Evolutionary conservation across 2,329 filamentous ascomycete species (phyloP).

Genomic region (Geosmithia putterillii): DNA sequence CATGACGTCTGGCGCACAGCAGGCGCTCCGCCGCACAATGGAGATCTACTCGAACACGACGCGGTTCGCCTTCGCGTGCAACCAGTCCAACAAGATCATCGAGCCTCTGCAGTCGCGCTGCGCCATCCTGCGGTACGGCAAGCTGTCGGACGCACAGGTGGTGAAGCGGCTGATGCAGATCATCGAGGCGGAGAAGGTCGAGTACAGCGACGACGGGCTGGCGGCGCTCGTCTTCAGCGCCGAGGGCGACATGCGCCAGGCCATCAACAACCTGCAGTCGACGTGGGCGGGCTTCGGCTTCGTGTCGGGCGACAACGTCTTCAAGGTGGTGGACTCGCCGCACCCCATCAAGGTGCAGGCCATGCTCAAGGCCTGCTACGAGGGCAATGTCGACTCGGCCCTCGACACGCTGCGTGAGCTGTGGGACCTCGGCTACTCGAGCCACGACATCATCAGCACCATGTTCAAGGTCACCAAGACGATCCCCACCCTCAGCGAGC

Average conservation of each 20-base stretch:
- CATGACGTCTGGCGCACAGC: slow-evolving; percentile 95
- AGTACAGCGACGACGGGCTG: slow-evolving; percentile 85
- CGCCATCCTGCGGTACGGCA: slow-evolving; percentile 86
- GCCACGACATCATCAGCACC: slow-evolving; percentile 95
- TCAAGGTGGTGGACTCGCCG: slow-evolving; percentile 91
- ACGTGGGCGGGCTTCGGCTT: slow-evolving; percentile 91
- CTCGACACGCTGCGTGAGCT: slow-evolving; percentile 79
- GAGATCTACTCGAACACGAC: slow-evolving; percentile 97
- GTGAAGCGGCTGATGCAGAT: slow-evolving; percentile 87
- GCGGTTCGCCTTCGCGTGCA: slow-evolving; percentile 94
- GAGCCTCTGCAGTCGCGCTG: slow-evolving; percentile 96
- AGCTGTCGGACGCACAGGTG: slow-evolving; percentile 84
- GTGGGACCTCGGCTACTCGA: slow-evolving; percentile 94
- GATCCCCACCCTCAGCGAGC: slow-evolving; percentile 81
- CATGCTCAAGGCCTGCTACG: slow-evolving; percentile 95
- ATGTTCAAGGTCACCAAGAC: slow-evolving; percentile 99
- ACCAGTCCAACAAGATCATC: slow-evolving; percentile 98
- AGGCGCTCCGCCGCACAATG: slow-evolving; percentile 91
- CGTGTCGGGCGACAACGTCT: slow-evolving; percentile 95
- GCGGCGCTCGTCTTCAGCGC: slow-evolving; percentile 95
- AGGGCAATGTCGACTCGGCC: slow-evolving; percentile 79
- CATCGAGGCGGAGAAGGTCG: slow-evolving; percentile 80
- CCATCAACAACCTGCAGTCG: slow-evolving; percentile 95
- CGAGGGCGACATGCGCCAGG: slow-evolving; percentile 97
- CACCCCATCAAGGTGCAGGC: slow-evolving; percentile 98